A percentile compares a stretch with the other conserved stretches of the same genome.
Conservation (phyloP, 2,329 filamentous ascomycete species). For the Eutypella sp. region DNA sequence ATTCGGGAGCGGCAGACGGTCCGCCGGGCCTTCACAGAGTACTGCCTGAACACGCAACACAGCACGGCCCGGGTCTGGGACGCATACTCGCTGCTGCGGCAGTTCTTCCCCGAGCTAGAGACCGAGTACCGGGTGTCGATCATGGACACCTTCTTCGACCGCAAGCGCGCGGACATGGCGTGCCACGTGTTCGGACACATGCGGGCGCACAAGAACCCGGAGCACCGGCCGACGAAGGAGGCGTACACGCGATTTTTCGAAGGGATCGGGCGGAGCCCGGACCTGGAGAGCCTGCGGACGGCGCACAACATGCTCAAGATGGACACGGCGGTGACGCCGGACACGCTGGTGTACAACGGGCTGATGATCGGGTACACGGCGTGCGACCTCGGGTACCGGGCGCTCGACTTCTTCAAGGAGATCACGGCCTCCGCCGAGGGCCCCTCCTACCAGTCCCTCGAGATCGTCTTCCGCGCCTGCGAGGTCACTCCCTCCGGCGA, state of each 20-base stretch:
- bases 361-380: slow-evolving; percentile 81
- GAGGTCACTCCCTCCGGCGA: slow-evolving; percentile 57
- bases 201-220: slow-evolving; percentile 65
- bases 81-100: slow-evolving; percentile 59
- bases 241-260: slow-evolving; percentile 77
- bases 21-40: slow-evolving; percentile 60
- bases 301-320: slow-evolving; percentile 94
- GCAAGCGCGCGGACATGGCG: slow-evolving; percentile 77
- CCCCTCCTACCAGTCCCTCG: slow-evolving; percentile 74
- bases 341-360: slow-evolving; percentile 73
- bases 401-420: slow-evolving; percentile 76
- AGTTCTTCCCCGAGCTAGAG: slow-evolving; percentile 63
- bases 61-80: slow-evolving; percentile 62
- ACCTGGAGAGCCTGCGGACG: slow-evolving; percentile 62
- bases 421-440: slow-evolving; percentile 83
- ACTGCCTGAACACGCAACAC: slow-evolving; percentile 58
- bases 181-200: slow-evolving; percentile 87
- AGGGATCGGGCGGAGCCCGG: slow-evolving; percentile 60
- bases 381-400: slow-evolving; percentile 60
- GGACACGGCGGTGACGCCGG: slow-evolving; percentile 73
- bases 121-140: slow-evolving; percentile 61
- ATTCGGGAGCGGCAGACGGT: slow-evolving; percentile 64
- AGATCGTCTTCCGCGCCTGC: slow-evolving; percentile 75
- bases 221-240: slow-evolving; percentile 62
- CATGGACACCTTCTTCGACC: slow-evolving; percentile 78